A percentile compares a stretch with the other conserved stretches of the same genome.
phyloP scores from a whole-genome alignment of 176 grass and related monocot genomes.

The Rhynchospora pubera region DNA sequence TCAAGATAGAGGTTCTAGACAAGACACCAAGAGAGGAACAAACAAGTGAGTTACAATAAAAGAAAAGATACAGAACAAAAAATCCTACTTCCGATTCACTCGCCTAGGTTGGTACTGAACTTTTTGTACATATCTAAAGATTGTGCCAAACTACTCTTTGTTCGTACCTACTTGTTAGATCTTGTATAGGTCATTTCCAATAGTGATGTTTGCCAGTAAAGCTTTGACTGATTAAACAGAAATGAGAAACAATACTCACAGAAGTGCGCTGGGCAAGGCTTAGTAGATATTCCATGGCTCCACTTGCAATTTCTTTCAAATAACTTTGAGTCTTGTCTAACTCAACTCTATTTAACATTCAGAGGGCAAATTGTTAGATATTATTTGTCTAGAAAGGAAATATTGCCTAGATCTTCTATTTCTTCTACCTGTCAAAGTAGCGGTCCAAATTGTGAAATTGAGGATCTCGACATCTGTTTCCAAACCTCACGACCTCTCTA shows the following conservation, averaged over 20 bases:
- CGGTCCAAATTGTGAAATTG: slow-evolving; percentile 50
- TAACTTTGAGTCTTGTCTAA: slow-evolving; percentile 18
- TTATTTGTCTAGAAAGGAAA: not conserved
- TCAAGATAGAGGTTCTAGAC: slow-evolving; percentile 42
- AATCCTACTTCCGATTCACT: not conserved
- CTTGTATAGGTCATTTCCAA: not conserved
- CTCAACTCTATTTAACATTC: slow-evolving; percentile 31
- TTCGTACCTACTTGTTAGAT: not conserved
- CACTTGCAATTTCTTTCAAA: slow-evolving; percentile 26
- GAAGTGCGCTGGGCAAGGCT: slow-evolving; percentile 25
- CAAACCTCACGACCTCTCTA: slow-evolving; percentile 39
- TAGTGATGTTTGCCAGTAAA: not conserved
- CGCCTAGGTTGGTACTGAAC: not conserved
- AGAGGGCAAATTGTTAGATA: not conserved
- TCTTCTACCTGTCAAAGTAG: slow-evolving; percentile 36
- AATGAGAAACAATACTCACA: slow-evolving; percentile 32
- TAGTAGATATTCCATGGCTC: slow-evolving; percentile 43
- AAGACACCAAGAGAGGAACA: slow-evolving; percentile 10
- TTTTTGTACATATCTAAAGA: not conserved
- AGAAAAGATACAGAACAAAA: not conserved
- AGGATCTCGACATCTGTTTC: slow-evolving; percentile 45
- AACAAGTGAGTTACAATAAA: not conserved
- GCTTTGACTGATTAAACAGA: not conserved
- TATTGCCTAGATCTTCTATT: not conserved
- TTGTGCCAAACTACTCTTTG: not conserved